A percentile compares a stretch with the other conserved stretches of the same genome.
Conservation (phyloP, 2,329 filamentous ascomycete genomes). For the Coniochaeta sp. region DNA sequence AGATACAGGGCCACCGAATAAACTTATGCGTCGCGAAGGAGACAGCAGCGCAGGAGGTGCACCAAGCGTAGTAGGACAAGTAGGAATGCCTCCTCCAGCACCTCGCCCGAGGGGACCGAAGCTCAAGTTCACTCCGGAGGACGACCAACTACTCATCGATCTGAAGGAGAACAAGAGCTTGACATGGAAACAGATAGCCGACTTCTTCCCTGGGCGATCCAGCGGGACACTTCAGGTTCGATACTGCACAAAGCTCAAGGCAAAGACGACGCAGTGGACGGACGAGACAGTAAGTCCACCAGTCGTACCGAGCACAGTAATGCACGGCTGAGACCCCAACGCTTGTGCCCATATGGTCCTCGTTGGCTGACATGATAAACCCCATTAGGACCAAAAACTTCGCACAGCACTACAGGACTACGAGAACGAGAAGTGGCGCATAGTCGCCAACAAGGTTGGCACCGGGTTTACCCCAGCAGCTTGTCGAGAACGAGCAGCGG, state of each 20-base stretch:
- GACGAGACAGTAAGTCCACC: conserved; percentile 70
- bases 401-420: conserved; percentile 73
- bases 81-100: conserved; percentile 79
- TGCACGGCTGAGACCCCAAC: too few species aligned
- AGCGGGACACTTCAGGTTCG: conserved; percentile 88
- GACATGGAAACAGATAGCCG: conserved; percentile 96
- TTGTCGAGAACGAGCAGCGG: conserved; percentile 71
- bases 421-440: conserved; percentile 88
- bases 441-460: conserved; percentile 84
- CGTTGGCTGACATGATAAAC: conserved; percentile 1
- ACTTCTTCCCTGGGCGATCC: conserved; percentile 87
- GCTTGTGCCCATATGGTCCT: neutral
- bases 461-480: conserved; percentile 81
- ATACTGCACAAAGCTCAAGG: conserved; percentile 92
- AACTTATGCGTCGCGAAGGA: conserved; percentile 56
- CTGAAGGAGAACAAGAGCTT: conserved; percentile 91
- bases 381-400: conserved; percentile 65
- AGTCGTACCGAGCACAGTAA: neutral
- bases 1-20: conserved; percentile 61
- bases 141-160: conserved; percentile 80
- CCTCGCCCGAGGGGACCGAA: conserved; percentile 78
- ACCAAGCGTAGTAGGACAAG: conserved; percentile 79
- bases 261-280: conserved; percentile 88
- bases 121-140: conserved; percentile 87
- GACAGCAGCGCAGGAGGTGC: conserved; percentile 45